Conservation (phyloP, 305 asterid species). For the Ajuga reptans region DNA sequence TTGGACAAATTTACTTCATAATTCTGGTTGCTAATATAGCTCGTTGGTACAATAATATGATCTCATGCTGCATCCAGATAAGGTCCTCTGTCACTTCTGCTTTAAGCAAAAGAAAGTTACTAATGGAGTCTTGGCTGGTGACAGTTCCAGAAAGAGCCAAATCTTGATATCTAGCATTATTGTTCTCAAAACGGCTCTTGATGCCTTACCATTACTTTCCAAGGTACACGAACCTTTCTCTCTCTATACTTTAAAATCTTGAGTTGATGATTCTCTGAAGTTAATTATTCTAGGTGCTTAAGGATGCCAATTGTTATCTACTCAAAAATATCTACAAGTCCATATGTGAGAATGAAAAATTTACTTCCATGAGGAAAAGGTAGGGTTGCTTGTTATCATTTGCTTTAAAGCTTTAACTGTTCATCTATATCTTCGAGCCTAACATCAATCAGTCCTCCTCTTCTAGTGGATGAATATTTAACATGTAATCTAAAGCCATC, state of each 20-base stretch:
- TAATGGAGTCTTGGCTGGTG: slow-evolving; percentile 56
- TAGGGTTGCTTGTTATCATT: slow-evolving; percentile 23
- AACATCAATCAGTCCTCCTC: not conserved
- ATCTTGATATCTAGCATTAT: slow-evolving; percentile 75
- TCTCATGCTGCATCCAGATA: slow-evolving; percentile 48
- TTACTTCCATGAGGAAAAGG: slow-evolving; percentile 70
- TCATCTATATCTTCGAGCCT: slow-evolving; percentile 11
- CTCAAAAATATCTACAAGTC: slow-evolving; percentile 76
- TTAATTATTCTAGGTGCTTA: slow-evolving; percentile 56
- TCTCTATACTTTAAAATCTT: not conserved
- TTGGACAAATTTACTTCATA: not conserved
- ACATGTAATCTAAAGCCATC: not conserved
- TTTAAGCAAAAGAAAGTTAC: slow-evolving; percentile 85
- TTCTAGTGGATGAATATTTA: slow-evolving; percentile 14
- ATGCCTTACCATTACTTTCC: slow-evolving; percentile 83
- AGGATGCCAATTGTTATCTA: slow-evolving; percentile 83
- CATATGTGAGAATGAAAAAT: slow-evolving; percentile 78
- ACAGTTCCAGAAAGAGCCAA: slow-evolving; percentile 74
- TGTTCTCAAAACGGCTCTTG: slow-evolving; percentile 87
- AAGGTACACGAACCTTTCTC: slow-evolving; percentile 42
- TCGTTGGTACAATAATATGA: slow-evolving; percentile 18
- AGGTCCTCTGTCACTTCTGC: slow-evolving; percentile 97
- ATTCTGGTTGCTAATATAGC: slow-evolving; percentile 6
- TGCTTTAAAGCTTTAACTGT: slow-evolving; percentile 16
- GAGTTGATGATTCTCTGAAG: slow-evolving; percentile 22